These are phyloP conservation scores for Gossypium ekmanianum DNA, from an alignment of 345 rosid species.

Conservation along the genomic window DNA sequence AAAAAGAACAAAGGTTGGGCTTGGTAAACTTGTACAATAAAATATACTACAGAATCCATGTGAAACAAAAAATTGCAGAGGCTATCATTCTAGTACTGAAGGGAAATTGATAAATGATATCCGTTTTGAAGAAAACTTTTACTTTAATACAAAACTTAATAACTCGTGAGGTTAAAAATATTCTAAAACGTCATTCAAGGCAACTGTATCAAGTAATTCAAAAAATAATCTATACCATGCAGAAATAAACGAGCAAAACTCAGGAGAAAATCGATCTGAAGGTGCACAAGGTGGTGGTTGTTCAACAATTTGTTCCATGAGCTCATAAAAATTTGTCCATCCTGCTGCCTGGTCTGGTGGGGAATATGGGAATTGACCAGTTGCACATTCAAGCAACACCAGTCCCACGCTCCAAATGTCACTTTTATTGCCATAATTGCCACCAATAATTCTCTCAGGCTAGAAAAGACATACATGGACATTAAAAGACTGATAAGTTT, in stretches of 20 bases:
- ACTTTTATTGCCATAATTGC: conserved; percentile 57
- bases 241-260: conserved; percentile 81
- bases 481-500: neutral
- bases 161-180: neutral
- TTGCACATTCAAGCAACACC: conserved; percentile 82
- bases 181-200: neutral
- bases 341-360: conserved; percentile 62
- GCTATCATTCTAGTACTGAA: neutral
- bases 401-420: conserved; percentile 98
- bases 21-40: conserved; percentile 14
- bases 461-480: conserved; percentile 19
- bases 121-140: neutral
- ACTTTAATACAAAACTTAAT: neutral
- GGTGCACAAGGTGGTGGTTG: conserved; percentile 69
- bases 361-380: conserved; percentile 71
- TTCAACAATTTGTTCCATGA: conserved; percentile 83
- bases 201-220: neutral
- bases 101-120: neutral
- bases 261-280: conserved; percentile 65
- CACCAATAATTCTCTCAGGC: conserved; percentile 90
- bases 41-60: neutral
- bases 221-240: conserved; percentile 51
- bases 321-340: conserved; percentile 75
- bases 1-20: neutral
- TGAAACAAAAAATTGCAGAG: neutral